Conservation (phyloP, 495 filamentous ascomycete species). For the Immersiella caudata region DNA sequence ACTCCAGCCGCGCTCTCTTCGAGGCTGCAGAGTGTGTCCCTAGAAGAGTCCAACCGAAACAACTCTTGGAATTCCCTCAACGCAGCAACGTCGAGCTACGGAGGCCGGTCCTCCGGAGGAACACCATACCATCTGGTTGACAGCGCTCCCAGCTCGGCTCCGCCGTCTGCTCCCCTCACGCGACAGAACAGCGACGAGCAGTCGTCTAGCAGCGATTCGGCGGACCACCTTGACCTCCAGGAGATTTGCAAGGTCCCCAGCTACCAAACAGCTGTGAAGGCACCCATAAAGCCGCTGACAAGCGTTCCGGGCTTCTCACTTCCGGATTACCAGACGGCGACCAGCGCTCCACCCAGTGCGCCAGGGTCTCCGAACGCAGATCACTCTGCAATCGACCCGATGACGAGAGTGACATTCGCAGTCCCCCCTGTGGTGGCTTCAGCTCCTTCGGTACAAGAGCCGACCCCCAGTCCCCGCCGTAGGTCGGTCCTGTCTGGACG, state of each 20-base stretch:
- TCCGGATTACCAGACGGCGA: conserved; percentile 49
- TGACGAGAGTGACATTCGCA: conserved; percentile 21
- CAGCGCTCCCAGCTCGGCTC: conserved; percentile 35
- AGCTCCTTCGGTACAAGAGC: neutral
- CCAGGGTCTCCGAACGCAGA: conserved; percentile 33
- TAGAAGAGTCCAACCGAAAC: conserved; percentile 42
- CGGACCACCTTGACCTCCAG: conserved; percentile 64
- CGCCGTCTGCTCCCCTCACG: conserved; percentile 47
- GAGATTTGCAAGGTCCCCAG: conserved; percentile 76
- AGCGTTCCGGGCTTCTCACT: conserved; percentile 31
- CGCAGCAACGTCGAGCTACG: conserved; percentile 32
- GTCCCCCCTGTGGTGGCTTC: neutral
- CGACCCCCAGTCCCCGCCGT: conserved; percentile 7
- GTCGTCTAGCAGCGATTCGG: conserved; percentile 33
- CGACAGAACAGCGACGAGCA: conserved; percentile 65
- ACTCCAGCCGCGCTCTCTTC: conserved; percentile 64
- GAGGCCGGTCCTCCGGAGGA: conserved; percentile 29
- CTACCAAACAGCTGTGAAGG: conserved; percentile 74
- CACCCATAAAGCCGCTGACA: conserved; percentile 50
- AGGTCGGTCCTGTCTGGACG: conserved; percentile 20
- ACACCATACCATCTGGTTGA: conserved; percentile 38
- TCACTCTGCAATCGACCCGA: conserved; percentile 29
- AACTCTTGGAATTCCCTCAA: conserved; percentile 39
- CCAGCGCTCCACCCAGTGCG: conserved; percentile 29
- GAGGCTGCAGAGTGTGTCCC: conserved; percentile 62